A percentile compares a stretch with the other conserved stretches of the same genome.
phyloP scores from a whole-genome alignment of 305 asterid genomes.

The Salvia sclarea region DNA sequence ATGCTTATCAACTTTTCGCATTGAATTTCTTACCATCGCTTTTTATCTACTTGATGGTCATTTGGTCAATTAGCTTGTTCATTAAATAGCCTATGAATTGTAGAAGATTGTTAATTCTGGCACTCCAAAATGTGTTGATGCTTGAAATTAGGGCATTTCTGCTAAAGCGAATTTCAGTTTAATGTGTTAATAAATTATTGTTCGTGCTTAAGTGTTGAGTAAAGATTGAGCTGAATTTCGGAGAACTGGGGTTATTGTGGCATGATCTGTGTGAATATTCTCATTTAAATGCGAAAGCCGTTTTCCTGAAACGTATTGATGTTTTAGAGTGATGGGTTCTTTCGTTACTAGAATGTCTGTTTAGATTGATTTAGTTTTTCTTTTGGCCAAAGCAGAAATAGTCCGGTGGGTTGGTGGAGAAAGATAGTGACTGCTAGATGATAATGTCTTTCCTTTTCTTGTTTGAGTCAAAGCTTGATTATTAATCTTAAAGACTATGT shows the following conservation, averaged over 20 bases:
- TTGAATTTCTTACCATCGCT: not conserved
- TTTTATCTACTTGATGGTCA: not conserved
- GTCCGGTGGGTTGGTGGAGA: slow-evolving; percentile 12
- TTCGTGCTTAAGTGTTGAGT: not conserved
- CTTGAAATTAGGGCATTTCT: not conserved
- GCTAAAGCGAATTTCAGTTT: not conserved
- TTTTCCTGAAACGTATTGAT: not conserved
- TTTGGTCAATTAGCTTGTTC: not conserved
- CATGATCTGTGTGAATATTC: too few relatives aligned
- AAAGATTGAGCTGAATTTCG: not conserved
- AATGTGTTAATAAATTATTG: not conserved
- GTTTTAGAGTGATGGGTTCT: not conserved
- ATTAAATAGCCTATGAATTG: not conserved
- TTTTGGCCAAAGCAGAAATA: slow-evolving; percentile 2
- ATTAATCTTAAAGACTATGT: too few relatives aligned
- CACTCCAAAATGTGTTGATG: not conserved
- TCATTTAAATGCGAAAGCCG: not conserved
- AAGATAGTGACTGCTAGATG: slow-evolving; percentile 4
- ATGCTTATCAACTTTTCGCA: slow-evolving; percentile 1
- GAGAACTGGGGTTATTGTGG: too few relatives aligned
- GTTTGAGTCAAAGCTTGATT: not conserved
- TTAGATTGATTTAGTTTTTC: not conserved
- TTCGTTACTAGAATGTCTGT: not conserved
- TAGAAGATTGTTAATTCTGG: not conserved
- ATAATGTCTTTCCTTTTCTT: not conserved